Evolutionary conservation across 2,329 filamentous ascomycete genomes (phyloP).

Genomic region (Fusarium tanahbumbuense): DNA sequence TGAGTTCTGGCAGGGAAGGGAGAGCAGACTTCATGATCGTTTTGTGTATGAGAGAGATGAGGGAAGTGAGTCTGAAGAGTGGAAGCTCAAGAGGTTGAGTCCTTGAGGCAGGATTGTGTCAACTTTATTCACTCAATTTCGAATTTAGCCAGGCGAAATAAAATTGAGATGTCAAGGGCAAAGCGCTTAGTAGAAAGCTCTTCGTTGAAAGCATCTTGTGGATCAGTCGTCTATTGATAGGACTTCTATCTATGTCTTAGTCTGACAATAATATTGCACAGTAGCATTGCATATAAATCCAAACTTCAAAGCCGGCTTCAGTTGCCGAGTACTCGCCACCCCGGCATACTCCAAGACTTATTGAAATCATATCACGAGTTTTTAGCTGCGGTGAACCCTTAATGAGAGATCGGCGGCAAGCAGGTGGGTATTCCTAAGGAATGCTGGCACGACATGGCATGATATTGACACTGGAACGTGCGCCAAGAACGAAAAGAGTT

Average conservation of each 20-base stretch:
- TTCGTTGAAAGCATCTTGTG: not conserved
- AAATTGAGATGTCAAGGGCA: not conserved
- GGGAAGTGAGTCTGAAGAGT: conserved; percentile 56
- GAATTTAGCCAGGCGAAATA: not conserved
- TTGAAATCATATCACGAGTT: conserved; percentile 3
- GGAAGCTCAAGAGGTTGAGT: conserved; percentile 79
- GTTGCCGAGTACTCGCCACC: not conserved
- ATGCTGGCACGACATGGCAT: conserved; percentile 22
- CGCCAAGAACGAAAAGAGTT: conserved; percentile 9
- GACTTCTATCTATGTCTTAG: not conserved
- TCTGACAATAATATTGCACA: conserved; percentile 1
- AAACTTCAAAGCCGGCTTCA: not conserved
- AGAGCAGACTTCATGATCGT: conserved; percentile 91
- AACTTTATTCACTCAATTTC: not conserved
- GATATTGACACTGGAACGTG: conserved; percentile 13
- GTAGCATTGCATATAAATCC: not conserved
- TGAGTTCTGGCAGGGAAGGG: conserved; percentile 96
- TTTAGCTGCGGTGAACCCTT: conserved; percentile 12
- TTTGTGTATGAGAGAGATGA: conserved; percentile 81
- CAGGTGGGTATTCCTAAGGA: conserved; percentile 13
- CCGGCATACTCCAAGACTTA: not conserved
- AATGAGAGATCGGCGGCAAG: conserved; percentile 5
- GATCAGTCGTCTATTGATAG: not conserved
- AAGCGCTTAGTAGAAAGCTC: not conserved
- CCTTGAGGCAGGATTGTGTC: conserved; percentile 53